Conservation (phyloP, 768 basidiomycete species). For the Lyophyllum decastes region DNA sequence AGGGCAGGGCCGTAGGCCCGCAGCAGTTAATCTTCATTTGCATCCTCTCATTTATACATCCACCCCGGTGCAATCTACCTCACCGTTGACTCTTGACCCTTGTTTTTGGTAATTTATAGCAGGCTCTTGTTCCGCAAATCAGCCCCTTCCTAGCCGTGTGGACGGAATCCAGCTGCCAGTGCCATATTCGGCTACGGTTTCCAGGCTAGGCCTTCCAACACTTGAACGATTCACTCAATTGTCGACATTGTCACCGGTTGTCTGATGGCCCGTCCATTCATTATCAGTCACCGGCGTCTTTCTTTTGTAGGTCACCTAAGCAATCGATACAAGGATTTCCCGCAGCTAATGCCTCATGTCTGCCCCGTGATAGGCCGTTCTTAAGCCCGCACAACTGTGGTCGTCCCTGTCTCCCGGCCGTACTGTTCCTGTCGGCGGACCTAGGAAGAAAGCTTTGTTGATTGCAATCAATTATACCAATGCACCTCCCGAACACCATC, state of each 20-base stretch:
- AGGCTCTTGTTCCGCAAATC: background rate
- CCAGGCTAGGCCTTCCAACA: background rate
- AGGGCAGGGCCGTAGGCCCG: no score
- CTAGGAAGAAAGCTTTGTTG: constrained; percentile 2
- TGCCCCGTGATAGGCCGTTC: background rate
- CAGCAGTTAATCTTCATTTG: no score
- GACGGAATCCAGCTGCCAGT: background rate
- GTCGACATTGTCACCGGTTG: background rate
- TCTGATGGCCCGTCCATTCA: background rate
- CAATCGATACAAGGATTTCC: no score
- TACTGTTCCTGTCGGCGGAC: background rate
- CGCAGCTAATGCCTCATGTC: background rate
- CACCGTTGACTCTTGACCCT: background rate
- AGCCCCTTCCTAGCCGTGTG: background rate
- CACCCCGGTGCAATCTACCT: background rate
- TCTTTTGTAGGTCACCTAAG: background rate
- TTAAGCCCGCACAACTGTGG: background rate
- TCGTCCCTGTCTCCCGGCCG: background rate
- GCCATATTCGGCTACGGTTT: background rate
- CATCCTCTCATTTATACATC: background rate
- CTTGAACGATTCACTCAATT: background rate
- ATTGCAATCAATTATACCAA: constrained; percentile 2
- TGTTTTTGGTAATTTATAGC: background rate
- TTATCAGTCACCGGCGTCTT: background rate
- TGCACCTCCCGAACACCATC: background rate